Conservation (phyloP, 1,284 basidiomycete genomes). For the Athelia sp. region DNA sequence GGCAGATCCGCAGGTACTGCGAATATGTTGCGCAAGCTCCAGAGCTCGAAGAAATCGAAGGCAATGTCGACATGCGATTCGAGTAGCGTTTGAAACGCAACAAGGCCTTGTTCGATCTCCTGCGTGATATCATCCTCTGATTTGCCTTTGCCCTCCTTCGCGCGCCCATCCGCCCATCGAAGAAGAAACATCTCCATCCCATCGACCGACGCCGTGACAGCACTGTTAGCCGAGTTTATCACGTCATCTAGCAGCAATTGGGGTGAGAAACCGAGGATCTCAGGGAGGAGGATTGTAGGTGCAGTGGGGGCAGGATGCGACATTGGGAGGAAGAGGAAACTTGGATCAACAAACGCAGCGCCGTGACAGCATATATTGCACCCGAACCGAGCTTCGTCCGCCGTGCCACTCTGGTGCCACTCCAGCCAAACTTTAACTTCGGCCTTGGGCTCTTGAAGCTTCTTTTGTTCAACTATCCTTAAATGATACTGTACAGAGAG, state of each 20-base stretch:
- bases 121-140: conserved; percentile 55
- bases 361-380: too few species aligned
- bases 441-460: too few species aligned
- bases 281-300: conserved; percentile 44
- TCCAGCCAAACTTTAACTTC: too few species aligned
- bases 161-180: conserved; percentile 61
- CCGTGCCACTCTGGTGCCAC: too few species aligned
- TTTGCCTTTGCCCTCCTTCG: conserved; percentile 26
- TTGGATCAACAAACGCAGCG: too few species aligned
- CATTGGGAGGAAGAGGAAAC: too few species aligned
- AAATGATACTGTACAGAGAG: too few species aligned
- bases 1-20: conserved; percentile 58
- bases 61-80: conserved; percentile 76
- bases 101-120: conserved; percentile 69
- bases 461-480: too few species aligned
- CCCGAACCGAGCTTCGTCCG: too few species aligned
- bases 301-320: background rate
- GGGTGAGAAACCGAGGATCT: conserved; percentile 62
- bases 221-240: conserved; percentile 63
- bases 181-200: conserved; percentile 70
- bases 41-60: conserved; percentile 77
- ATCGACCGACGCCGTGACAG: conserved; percentile 64
- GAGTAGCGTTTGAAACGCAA: conserved; percentile 72
- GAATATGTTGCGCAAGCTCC: conserved; percentile 76
- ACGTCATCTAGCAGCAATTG: conserved; percentile 67